Base-by-base conservation (phyloP, 768 basidiomycete genomes). In the Mycena vulgaris region DNA sequence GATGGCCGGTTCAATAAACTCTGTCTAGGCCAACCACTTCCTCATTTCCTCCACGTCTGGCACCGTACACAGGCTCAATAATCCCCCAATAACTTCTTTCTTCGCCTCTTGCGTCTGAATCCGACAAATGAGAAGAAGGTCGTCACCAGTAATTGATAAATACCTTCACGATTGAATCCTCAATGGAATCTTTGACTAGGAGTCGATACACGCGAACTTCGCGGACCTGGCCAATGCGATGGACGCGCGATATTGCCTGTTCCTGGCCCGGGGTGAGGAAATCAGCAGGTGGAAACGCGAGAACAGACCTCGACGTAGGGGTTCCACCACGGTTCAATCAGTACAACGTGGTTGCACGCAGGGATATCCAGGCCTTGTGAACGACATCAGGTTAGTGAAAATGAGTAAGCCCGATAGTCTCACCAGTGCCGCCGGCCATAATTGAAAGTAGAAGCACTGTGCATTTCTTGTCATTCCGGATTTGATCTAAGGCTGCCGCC, bases 271-370 rank as follows among this genome's bases (percentile, higher is more conserved):
- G 10, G 2, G 5, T 48, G 30, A 55, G 53, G 5, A 35, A 4
- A 14, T 10, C 27, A 21, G 21, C 8, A n/a, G 23, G 9, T 27
- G 23, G 25, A 48, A 3, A 13, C 23, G 23, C 10, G 6, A 23
- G 3, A 48, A 48, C 63, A 39, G 19, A 65, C 65, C 65, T 66
- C 65, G 37, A 66, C 65, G 31, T 66, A 66, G 21, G 65, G 64
- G 35, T 66, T 66, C 65, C 65, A 66, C 65, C 56, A 66, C 9
- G 65, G 65, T 17, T 66, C 65, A 11, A 66, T 25, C 21, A 66
- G 57, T 3, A 66, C 14, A 2, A 66, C 65, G 33, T 59, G 65
- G 30, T 66, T 66, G 47, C 65, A 66, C 0, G 56, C 45, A n/a
- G 55, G 65, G 35, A 66, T 66, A 21, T 66, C 56, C 45, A 66